Evolutionary conservation across 106 monocot genomes (phyloP).

Genomic region (Xerophyta viscosa): DNA sequence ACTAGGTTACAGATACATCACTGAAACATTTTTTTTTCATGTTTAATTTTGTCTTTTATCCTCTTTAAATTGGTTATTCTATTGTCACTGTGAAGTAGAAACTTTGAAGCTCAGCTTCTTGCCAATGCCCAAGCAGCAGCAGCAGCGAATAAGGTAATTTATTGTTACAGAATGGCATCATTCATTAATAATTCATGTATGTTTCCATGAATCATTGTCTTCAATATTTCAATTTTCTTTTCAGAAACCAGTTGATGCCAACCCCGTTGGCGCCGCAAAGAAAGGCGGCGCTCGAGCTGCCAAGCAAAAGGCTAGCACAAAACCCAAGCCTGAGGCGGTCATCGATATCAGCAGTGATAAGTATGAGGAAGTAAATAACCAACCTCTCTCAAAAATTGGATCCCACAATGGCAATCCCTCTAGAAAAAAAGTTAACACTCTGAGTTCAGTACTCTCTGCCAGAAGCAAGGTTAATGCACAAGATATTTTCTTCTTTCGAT

Average conservation of each 20-base stretch:
- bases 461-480: slow-evolving; percentile 41
- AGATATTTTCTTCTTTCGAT: too few species aligned
- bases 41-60: not conserved
- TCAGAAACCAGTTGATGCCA: slow-evolving; percentile 20
- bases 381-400: not conserved
- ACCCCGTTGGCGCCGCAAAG: slow-evolving; percentile 9
- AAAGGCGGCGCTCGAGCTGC: slow-evolving; percentile 8
- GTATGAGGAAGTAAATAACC: not conserved
- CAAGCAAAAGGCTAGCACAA: slow-evolving; percentile 11
- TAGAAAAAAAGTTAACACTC: slow-evolving; percentile 18
- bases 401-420: slow-evolving; percentile 1
- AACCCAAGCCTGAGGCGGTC: slow-evolving; percentile 19
- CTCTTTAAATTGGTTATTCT: not conserved
- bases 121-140: slow-evolving; percentile 20
- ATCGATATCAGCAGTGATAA: slow-evolving; percentile 23
- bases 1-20: slow-evolving; percentile 10
- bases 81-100: slow-evolving; percentile 8
- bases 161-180: not conserved
- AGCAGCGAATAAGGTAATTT: not conserved
- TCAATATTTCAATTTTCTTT: not conserved
- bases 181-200: not conserved
- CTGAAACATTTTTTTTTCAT: not conserved
- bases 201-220: not conserved
- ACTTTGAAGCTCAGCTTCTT: slow-evolving; percentile 40
- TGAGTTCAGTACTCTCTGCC: slow-evolving; percentile 24